These are phyloP conservation scores for Eucalyptus cladocalyx DNA, from an alignment of 345 rosid genomes.

Conservation along the genomic window DNA sequence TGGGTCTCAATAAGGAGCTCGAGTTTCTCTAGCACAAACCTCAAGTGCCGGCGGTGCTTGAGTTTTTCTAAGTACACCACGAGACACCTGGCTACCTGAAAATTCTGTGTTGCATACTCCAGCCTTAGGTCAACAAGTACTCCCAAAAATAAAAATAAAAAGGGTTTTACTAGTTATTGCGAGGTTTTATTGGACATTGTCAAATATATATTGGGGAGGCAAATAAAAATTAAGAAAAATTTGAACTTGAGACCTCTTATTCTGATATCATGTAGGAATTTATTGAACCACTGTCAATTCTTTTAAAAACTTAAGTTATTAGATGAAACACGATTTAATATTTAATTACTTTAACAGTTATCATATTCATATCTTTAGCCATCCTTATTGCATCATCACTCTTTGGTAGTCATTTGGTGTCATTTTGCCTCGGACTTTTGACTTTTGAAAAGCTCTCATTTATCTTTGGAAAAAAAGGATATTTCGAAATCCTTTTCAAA, in stretches of 20 bases:
- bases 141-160: rapidly evolving
- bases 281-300: rapidly evolving
- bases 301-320: too few species aligned
- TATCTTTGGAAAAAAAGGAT: neutral
- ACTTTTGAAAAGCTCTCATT: neutral
- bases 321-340: rapidly evolving
- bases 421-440: neutral
- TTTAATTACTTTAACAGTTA: too few species aligned
- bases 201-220: too few species aligned
- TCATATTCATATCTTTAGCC: neutral
- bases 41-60: neutral
- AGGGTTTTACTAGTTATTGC: neutral
- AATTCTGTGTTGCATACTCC: too few species aligned
- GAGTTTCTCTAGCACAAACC: neutral
- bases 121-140: neutral
- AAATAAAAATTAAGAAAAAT: rapidly evolving
- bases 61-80: neutral
- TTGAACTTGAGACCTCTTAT: rapidly evolving
- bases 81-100: neutral
- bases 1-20: neutral
- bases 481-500: neutral
- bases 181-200: neutral
- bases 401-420: too few species aligned
- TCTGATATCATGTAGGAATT: too few species aligned
- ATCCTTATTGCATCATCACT: neutral